These are phyloP conservation scores for Candida silvatica DNA, from an alignment of 805 yeast genomes.

Conservation along the genomic window DNA sequence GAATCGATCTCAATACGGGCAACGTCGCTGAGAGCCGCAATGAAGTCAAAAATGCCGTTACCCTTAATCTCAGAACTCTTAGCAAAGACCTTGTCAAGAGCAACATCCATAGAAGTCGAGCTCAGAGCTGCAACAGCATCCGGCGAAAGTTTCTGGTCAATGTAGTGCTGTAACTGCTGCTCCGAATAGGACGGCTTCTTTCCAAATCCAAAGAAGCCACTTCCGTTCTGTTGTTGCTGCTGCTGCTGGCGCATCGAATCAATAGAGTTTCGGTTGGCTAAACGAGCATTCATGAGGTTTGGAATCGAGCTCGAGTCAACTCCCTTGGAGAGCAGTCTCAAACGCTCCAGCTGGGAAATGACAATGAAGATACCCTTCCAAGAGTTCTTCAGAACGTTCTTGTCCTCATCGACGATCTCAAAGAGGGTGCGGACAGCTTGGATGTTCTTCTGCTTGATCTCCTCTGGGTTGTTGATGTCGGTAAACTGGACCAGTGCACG, in stretches of 20 bases:
- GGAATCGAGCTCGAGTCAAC: constrained; percentile 78
- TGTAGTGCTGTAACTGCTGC: constrained; percentile 60
- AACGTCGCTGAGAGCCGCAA: constrained; percentile 77
- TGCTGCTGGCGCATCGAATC: constrained; percentile 34
- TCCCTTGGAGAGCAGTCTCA: constrained; percentile 83
- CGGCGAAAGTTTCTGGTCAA: constrained; percentile 57
- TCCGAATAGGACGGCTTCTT: constrained; percentile 49
- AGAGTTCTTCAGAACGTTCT: constrained; percentile 60
- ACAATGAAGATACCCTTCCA: constrained; percentile 82
- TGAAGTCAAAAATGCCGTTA: constrained; percentile 79
- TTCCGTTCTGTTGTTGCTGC: constrained; percentile 28
- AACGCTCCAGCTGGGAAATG: constrained; percentile 84
- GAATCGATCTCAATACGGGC: constrained; percentile 88
- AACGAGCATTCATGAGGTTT: constrained; percentile 70
- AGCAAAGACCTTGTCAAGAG: constrained; percentile 81
- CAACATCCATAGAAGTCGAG: constrained; percentile 64
- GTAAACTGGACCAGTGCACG: constrained; percentile 86
- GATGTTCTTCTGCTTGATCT: constrained; percentile 70
- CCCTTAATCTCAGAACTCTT: constrained; percentile 75
- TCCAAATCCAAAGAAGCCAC: constrained; percentile 47
- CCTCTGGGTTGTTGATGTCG: constrained; percentile 69
- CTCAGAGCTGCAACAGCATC: constrained; percentile 49
- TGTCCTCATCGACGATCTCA: constrained; percentile 72
- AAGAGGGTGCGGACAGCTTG: constrained; percentile 69
- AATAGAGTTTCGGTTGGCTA: constrained; percentile 45